Conservation (phyloP, 2,329 filamentous ascomycete genomes). For the Penicillium nordicum region DNA sequence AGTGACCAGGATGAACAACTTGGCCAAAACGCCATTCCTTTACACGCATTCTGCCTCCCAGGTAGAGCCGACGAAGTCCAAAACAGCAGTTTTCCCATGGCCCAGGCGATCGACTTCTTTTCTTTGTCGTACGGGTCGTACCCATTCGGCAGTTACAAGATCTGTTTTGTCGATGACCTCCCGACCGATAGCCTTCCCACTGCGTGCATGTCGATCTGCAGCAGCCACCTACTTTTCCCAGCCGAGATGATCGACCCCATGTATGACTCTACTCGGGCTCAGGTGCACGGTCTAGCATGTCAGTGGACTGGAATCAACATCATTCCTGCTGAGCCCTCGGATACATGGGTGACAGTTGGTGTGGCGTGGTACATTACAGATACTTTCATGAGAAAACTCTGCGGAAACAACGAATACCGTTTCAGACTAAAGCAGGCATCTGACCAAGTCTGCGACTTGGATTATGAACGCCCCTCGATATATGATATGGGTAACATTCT, state of each 20-base stretch:
- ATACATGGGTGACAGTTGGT: conserved; percentile 86
- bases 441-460: conserved; percentile 76
- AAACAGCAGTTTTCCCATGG: conserved; percentile 81
- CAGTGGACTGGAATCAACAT: conserved; percentile 96
- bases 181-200: conserved; percentile 69
- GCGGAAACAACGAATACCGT: conserved; percentile 90
- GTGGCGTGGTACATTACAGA: conserved; percentile 95
- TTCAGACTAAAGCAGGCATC: conserved; percentile 83
- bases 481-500: conserved; percentile 74
- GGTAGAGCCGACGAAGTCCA: conserved; percentile 75
- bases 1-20: conserved; percentile 90
- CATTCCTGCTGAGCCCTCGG: conserved; percentile 72
- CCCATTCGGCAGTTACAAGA: conserved; percentile 85
- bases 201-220: conserved; percentile 83
- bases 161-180: conserved; percentile 92
- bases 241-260: conserved; percentile 82
- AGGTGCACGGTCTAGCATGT: conserved; percentile 80
- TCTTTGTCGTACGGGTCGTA: conserved; percentile 85
- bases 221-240: conserved; percentile 78
- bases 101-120: conserved; percentile 84
- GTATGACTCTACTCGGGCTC: conserved; percentile 71
- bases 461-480: conserved; percentile 77
- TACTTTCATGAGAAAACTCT: conserved; percentile 82
- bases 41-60: conserved; percentile 89
- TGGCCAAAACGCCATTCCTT: conserved; percentile 79